A percentile compares a stretch with the other conserved stretches of the same genome.
Evolutionary conservation across 1,139 yeast species (phyloP).

Genomic region (Kodamaea derodonti): DNA sequence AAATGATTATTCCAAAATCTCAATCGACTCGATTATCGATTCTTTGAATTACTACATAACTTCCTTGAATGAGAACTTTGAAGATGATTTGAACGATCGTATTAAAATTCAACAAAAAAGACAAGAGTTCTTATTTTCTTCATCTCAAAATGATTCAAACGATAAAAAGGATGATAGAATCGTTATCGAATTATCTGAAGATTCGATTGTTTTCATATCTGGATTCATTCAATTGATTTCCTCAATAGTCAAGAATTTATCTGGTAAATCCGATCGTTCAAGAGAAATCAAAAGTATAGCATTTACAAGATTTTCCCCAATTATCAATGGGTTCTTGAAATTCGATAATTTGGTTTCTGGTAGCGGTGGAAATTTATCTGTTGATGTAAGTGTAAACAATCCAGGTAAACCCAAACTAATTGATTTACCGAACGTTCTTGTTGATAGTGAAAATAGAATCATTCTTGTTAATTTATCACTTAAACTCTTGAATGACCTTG

Average conservation of each 20-base stretch:
- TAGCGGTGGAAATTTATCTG: constrained; percentile 13
- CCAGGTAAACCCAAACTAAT: constrained; percentile 16
- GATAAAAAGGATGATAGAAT: constrained; percentile 17
- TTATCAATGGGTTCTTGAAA: constrained; percentile 34
- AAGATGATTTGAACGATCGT: constrained; percentile 31
- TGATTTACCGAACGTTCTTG: constrained; percentile 24
- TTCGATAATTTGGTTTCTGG: constrained; percentile 38
- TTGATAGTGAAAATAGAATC: constrained; percentile 36
- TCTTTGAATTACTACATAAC: constrained; percentile 54
- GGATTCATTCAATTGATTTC: constrained; percentile 56
- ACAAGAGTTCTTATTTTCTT: constrained; percentile 34
- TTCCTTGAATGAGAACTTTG: constrained; percentile 44
- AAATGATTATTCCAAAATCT: constrained; percentile 43
- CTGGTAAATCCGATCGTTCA: constrained; percentile 22
- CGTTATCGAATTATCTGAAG: constrained; percentile 67
- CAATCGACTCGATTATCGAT: constrained; percentile 59
- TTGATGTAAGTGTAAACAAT: constrained; percentile 11
- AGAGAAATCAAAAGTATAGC: constrained; percentile 27
- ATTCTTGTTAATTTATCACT: constrained; percentile 33
- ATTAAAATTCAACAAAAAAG: constrained; percentile 31
- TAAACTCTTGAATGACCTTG: constrained; percentile 46
- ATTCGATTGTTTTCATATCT: constrained; percentile 70
- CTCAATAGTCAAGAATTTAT: constrained; percentile 30
- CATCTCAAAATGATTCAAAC: constrained; percentile 13
- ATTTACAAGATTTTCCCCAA: constrained; percentile 34